A percentile compares a stretch with the other conserved stretches of the same genome.
Conservation (phyloP, 345 rosid species). For the Camelina sativa region DNA sequence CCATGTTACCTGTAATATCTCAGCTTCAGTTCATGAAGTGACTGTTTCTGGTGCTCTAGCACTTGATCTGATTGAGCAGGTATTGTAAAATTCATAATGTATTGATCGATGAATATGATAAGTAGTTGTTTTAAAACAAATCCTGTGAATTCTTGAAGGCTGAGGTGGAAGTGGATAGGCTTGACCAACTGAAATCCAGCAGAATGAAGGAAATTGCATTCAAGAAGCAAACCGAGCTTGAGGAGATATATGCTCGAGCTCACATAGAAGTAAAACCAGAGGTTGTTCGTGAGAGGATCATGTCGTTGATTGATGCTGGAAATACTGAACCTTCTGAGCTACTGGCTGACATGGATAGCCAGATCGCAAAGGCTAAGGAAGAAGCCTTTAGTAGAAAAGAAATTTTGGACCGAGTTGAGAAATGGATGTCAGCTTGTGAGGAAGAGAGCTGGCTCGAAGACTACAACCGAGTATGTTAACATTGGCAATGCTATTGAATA, state of each 20-base stretch:
- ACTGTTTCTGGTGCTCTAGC: conserved; percentile 84
- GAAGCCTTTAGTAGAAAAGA: conserved; percentile 93
- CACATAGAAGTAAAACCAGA: conserved; percentile 81
- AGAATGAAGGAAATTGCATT: conserved; percentile 95
- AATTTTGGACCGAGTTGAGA: conserved; percentile 92
- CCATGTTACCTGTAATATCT: conserved; percentile 79
- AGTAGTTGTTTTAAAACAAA: conserved; percentile 35
- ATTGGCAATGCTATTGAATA: neutral
- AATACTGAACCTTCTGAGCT: conserved; percentile 85
- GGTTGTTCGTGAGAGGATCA: conserved; percentile 82
- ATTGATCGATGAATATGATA: neutral
- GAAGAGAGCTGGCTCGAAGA: conserved; percentile 99
- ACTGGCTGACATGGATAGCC: conserved; percentile 88
- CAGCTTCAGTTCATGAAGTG: conserved; percentile 85
- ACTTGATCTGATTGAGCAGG: conserved; percentile 89
- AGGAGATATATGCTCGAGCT: conserved; percentile 77
- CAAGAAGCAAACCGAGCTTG: conserved; percentile 86
- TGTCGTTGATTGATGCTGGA: conserved; percentile 81
- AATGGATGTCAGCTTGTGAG: conserved; percentile 99
- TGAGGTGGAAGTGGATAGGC: conserved; percentile 91
- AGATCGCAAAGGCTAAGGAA: conserved; percentile 82
- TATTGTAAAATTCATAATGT: conserved; percentile 33
- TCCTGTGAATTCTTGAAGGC: conserved; percentile 55
- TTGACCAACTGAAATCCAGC: conserved; percentile 85
- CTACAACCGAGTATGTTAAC: conserved; percentile 67